Evolutionary conservation across 192 early-diverging fungal genomes (phyloP).

Genomic region (Backusella macrospora): DNA sequence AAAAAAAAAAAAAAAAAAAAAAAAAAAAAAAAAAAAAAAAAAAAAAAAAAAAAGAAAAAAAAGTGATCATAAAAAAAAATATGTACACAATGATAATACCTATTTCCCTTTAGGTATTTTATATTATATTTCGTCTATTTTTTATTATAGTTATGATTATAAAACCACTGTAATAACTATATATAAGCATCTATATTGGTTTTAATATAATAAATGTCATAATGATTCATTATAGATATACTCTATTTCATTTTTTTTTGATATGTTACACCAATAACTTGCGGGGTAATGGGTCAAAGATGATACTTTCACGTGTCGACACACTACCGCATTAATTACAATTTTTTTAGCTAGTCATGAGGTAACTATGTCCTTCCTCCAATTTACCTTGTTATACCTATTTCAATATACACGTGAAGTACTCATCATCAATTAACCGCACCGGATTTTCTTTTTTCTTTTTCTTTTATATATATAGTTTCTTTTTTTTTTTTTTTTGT

Average conservation of each 20-base stretch:
- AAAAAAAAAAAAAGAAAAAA: neutral
- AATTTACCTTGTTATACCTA: slow-evolving; percentile 13
- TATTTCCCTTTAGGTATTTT: neutral
- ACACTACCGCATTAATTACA: neutral
- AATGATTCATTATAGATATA: neutral
- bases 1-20: neutral
- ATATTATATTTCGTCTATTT: neutral
- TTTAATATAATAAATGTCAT: neutral
- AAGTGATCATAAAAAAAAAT: slow-evolving; percentile 4
- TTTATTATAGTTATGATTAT: neutral
- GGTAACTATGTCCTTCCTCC: neutral
- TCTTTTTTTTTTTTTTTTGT: neutral
- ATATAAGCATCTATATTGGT: neutral
- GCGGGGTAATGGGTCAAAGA: slow-evolving; percentile 4
- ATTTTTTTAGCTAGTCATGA: neutral
- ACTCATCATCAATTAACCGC: slow-evolving; percentile 11
- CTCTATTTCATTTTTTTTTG: neutral
- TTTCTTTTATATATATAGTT: neutral
- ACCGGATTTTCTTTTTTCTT: neutral
- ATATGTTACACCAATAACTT: neutral
- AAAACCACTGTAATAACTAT: neutral
- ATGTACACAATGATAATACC: neutral
- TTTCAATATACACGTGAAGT: slow-evolving; percentile 19
- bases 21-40: neutral
- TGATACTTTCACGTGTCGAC: neutral